phyloP scores from a whole-genome alignment of 2,329 filamentous ascomycete species.

The Didymella sp. region DNA sequence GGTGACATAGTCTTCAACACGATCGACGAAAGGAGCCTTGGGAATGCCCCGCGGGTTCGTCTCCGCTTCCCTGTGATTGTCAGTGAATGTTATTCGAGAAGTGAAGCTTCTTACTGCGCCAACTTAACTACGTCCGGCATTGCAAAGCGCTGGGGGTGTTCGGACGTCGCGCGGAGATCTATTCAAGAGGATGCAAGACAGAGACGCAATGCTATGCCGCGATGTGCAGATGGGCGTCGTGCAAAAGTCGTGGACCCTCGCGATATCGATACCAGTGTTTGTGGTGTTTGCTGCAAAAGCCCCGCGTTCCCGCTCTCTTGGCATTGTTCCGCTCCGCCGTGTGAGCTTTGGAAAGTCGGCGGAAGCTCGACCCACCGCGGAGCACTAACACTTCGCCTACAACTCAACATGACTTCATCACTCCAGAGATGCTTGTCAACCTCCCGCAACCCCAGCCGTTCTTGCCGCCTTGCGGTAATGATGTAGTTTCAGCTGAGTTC shows the following conservation, averaged over 20 bases:
- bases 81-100: background rate
- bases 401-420: slow-evolving; percentile 9
- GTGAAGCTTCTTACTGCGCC: slow-evolving; percentile 20
- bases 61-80: slow-evolving; percentile 37
- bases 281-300: slow-evolving; percentile 18
- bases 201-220: background rate
- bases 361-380: background rate
- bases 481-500: background rate
- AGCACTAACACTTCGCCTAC: background rate
- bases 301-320: slow-evolving; percentile 21
- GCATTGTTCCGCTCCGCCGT: slow-evolving; percentile 1
- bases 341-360: background rate
- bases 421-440: background rate
- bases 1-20: slow-evolving; percentile 85
- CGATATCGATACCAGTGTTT: slow-evolving; percentile 10
- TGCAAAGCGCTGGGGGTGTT: background rate
- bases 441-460: background rate
- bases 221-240: background rate
- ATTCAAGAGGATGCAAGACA: background rate
- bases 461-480: background rate
- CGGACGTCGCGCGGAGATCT: background rate
- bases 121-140: slow-evolving; percentile 21
- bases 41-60: slow-evolving; percentile 86
- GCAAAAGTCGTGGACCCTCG: slow-evolving; percentile 6
- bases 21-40: slow-evolving; percentile 83